Base-by-base conservation (phyloP, 768 basidiomycete species). In the Lyophyllum semitale region DNA sequence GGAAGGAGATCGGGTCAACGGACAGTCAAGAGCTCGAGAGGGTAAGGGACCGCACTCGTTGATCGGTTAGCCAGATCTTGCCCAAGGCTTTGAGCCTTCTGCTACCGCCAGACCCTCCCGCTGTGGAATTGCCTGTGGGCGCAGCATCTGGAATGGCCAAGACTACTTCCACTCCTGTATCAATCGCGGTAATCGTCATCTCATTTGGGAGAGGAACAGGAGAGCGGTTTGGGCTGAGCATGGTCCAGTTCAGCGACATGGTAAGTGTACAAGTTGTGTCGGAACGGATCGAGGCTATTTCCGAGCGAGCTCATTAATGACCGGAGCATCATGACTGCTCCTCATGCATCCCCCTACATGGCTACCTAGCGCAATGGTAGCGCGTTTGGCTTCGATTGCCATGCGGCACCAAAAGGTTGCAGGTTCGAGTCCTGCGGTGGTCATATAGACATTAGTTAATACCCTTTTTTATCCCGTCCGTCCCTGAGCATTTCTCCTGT, bases 301-400 rank as follows among this genome's bases (percentile, higher is more conserved):
- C n/a, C n/a, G n/a, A n/a, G n/a, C n/a, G n/a, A n/a, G n/a, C n/a
- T n/a, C n/a, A n/a, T n/a, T n/a, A n/a, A n/a, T n/a, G n/a, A n/a
- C n/a, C n/a, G n/a, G n/a, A n/a, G n/a, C n/a, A n/a, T n/a, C n/a
- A n/a, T n/a, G n/a, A n/a, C n/a, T n/a, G n/a, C n/a, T n/a, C n/a
- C n/a, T n/a, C n/a, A n/a, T n/a, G n/a, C n/a, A n/a, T n/a, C 17
- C 33, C 17, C 17, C 9, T 8, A 17, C 11, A 25, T 25, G 20
- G n/a, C 15, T 49, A 13, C 48, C 26, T 23, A 11, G 88, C 89
- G 87, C 89, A 90, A 91, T 90, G 89, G 89, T 89, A 91, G 89
- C 89, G 89, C 89, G 88, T 91, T 89, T 90, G 88, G 88, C 88
- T 91, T 91, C 89, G 88, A 89, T 82, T 64, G 85, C 84, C 77